Percentiles rank a stretch among this genome's conserved stretches.
Evolutionary conservation across 2,329 filamentous ascomycete species (phyloP).

Genomic region (Clonostachys rosea): DNA sequence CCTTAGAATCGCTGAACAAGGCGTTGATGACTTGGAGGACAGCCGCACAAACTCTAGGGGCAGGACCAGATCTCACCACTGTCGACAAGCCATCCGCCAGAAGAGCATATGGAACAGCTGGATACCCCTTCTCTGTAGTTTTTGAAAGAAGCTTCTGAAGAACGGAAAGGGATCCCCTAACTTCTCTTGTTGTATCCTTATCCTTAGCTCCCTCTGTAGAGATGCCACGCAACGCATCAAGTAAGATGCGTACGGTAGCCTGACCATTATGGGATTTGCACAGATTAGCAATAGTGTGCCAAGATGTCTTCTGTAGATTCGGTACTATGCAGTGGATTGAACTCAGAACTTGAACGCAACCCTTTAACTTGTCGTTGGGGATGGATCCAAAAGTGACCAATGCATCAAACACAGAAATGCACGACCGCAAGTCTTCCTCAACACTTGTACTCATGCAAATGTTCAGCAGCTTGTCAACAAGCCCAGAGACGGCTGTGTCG

Average conservation of each 20-base stretch:
- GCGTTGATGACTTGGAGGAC: constrained; percentile 49
- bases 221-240: constrained; percentile 54
- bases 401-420: constrained; percentile 64
- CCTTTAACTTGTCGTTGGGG: constrained; percentile 55
- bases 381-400: constrained; percentile 70
- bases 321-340: constrained; percentile 66
- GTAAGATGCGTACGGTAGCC: constrained; percentile 59
- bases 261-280: constrained; percentile 72
- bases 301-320: constrained; percentile 57
- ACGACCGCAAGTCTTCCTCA: constrained; percentile 60
- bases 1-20: constrained; percentile 47
- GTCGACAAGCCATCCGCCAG: constrained; percentile 53
- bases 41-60: constrained; percentile 38
- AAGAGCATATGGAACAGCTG: constrained; percentile 51
- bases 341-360: constrained; percentile 66
- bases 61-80: constrained; percentile 37
- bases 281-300: constrained; percentile 66
- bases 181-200: constrained; percentile 48
- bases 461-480: constrained; percentile 58
- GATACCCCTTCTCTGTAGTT: constrained; percentile 54
- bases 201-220: constrained; percentile 37
- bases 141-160: constrained; percentile 60
- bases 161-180: constrained; percentile 59
- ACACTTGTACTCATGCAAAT: constrained; percentile 66
- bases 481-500: constrained; percentile 52